Evolutionary conservation across 192 early-diverging fungal genomes (phyloP), one percentile per base, ranked within the genome.

Genomic region (Chytriomyces hyalinus): DNA sequence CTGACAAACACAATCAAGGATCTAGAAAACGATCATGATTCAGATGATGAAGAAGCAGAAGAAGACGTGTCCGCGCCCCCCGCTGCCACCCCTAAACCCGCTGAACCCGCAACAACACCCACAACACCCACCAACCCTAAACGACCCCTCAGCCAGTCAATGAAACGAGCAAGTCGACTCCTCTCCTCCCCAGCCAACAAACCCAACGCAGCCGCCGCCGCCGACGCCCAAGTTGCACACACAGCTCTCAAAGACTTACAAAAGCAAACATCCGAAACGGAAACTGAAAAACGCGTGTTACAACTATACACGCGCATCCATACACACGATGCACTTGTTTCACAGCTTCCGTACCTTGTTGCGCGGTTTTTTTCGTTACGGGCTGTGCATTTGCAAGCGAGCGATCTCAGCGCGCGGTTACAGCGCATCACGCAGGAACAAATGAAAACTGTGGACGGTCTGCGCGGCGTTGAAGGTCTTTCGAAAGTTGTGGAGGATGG

Each of bases 241-340:
- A 53, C 69, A 57, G 50, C 45, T 8, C 10, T 73, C 6, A n/a
- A 8, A 6, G 71, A 73, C n/a, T 48, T 62, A 4, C 15, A 60
- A 22, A 28, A 48, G 24, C 71, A 73, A 45, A 73, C 71, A 28
- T 10, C n/a, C 15, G 53, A 62, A 47, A 73, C 71, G 36, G 71
- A 60, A 17, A 73, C 71, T 6, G 71, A 73, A 47, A 24, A 47
- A 62, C 71, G 71, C 13, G 71, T 73, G 71, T 6, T 62, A 13
- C n/a, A 44, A 20, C 17, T 73, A 44, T 73, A 73, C 62, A 20
- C 10, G 22, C n/a, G 44, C 20, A 24, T 73, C 22, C n/a, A 62
- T 15, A 49, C 24, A 10, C n/a, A 49, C 24, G 71, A 73, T 48
- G 17, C 26, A 0, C 24, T 60, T 20, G 45, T 73, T 47, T 62